phyloP scores from a whole-genome alignment of 2,329 filamentous ascomycete species.

The Clarireedia homoeocarpa region DNA sequence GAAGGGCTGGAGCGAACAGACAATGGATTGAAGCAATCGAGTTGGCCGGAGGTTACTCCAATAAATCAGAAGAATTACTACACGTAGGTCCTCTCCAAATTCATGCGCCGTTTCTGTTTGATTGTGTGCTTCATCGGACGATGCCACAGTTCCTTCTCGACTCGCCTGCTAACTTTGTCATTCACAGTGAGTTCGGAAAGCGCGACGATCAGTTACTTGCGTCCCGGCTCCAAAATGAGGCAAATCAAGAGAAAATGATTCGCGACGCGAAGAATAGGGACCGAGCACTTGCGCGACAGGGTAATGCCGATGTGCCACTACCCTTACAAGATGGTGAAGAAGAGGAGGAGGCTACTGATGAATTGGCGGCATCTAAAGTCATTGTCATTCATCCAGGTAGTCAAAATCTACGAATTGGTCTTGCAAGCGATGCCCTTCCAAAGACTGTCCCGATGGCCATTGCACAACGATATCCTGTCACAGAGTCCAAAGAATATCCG shows the following conservation, averaged over 20 bases:
- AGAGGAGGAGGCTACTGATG: slow-evolving; percentile 49
- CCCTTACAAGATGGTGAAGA: slow-evolving; percentile 45
- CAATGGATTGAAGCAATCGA: slow-evolving; percentile 94
- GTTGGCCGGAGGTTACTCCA: slow-evolving; percentile 83
- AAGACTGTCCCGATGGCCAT: slow-evolving; percentile 93
- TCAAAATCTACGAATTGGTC: slow-evolving; percentile 87
- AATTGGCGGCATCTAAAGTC: slow-evolving; percentile 74
- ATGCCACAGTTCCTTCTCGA: no score
- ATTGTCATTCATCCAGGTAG: slow-evolving; percentile 94
- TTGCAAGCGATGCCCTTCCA: slow-evolving; percentile 91
- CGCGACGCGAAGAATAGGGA: slow-evolving; percentile 84
- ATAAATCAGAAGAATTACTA: slow-evolving; percentile 99
- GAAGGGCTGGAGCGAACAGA: slow-evolving; percentile 85
- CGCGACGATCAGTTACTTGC: slow-evolving; percentile 94
- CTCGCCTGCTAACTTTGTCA: slow-evolving; percentile 2
- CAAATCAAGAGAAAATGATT: slow-evolving; percentile 73
- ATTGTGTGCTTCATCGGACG: no score
- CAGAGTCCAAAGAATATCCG: slow-evolving; percentile 76
- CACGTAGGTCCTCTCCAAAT: slow-evolving; percentile 52
- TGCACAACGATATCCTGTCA: slow-evolving; percentile 67
- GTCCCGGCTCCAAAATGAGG: slow-evolving; percentile 79
- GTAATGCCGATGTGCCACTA: slow-evolving; percentile 56
- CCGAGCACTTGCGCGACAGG: slow-evolving; percentile 69
- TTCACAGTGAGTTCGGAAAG: slow-evolving; percentile 84
- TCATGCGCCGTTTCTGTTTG: no score